Conservation (phyloP, 2,329 filamentous ascomycete species). For the Arthrobotrys conoides region DNA sequence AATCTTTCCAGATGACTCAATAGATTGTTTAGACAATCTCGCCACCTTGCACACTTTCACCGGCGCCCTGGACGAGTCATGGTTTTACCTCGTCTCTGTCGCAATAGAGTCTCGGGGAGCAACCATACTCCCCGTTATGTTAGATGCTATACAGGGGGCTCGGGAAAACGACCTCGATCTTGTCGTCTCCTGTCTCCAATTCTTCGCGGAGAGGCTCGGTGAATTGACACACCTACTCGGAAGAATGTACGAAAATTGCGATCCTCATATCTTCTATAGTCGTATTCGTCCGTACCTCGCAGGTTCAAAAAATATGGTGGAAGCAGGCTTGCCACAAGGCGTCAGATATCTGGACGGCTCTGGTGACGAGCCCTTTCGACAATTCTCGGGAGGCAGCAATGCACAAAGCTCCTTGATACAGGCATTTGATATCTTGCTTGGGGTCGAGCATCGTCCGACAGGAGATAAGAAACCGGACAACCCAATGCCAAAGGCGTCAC, state of each 20-base stretch:
- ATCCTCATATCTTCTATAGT: slow-evolving; percentile 94
- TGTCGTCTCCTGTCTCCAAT: slow-evolving; percentile 82
- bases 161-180: slow-evolving; percentile 77
- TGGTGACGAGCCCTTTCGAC: slow-evolving; percentile 78
- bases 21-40: slow-evolving; percentile 88
- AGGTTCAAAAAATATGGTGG: slow-evolving; percentile 97
- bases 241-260: slow-evolving; percentile 95
- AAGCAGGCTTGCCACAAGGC: slow-evolving; percentile 88
- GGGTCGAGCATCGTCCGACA: slow-evolving; percentile 90
- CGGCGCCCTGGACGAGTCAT: slow-evolving; percentile 94
- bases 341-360: slow-evolving; percentile 88
- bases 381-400: slow-evolving; percentile 91
- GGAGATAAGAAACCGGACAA: slow-evolving; percentile 74
- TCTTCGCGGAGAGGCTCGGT: slow-evolving; percentile 88
- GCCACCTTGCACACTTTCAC: slow-evolving; percentile 91
- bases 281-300: slow-evolving; percentile 96
- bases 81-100: slow-evolving; percentile 97
- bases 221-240: slow-evolving; percentile 83
- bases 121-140: slow-evolving; percentile 88
- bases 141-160: slow-evolving; percentile 86
- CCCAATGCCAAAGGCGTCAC: not conserved
- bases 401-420: slow-evolving; percentile 97
- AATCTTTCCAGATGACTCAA: slow-evolving; percentile 83
- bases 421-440: slow-evolving; percentile 94
- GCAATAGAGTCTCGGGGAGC: slow-evolving; percentile 94